Conservation (phyloP, 768 basidiomycete species). For the Ramaria rubella region DNA sequence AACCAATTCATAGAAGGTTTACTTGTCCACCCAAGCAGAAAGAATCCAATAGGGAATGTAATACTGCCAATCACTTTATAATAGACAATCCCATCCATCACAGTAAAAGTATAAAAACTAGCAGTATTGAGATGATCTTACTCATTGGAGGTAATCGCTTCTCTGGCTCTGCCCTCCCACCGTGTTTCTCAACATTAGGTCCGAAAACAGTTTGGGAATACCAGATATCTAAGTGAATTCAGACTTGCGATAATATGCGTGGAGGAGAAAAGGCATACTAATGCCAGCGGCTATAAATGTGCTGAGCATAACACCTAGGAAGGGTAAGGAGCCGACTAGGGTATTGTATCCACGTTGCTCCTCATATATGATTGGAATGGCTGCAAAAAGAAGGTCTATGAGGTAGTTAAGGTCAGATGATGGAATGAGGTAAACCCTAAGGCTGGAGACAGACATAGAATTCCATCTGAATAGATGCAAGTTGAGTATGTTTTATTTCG, state of each 20-base stretch:
- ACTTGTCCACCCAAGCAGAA: slow-evolving; percentile 24
- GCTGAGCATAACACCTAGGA: slow-evolving; percentile 27
- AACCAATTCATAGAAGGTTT: slow-evolving; percentile 20
- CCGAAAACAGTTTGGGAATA: slow-evolving; percentile 22
- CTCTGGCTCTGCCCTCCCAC: slow-evolving; percentile 22
- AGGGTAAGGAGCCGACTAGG: slow-evolving; percentile 23
- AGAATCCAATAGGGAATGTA: slow-evolving; percentile 26
- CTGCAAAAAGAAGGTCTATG: slow-evolving; percentile 18
- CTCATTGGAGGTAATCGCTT: slow-evolving; percentile 28
- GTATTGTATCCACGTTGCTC: slow-evolving; percentile 24
- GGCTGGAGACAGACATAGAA: slow-evolving; percentile 18
- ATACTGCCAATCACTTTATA: slow-evolving; percentile 23
- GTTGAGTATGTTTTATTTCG: background rate
- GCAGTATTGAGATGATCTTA: background rate
- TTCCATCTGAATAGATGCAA: slow-evolving; percentile 14
- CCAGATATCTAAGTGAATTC: slow-evolving; percentile 13
- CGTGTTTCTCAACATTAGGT: slow-evolving; percentile 18
- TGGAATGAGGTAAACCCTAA: background rate
- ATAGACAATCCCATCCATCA: background rate
- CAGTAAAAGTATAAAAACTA: background rate
- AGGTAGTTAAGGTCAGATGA: background rate
- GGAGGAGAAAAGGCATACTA: slow-evolving; percentile 6
- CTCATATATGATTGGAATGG: slow-evolving; percentile 24
- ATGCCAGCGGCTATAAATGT: slow-evolving; percentile 24
- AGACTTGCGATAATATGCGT: background rate